Evolutionary conservation across 805 yeast species (phyloP).

Genomic region (Starmerella vitae): DNA sequence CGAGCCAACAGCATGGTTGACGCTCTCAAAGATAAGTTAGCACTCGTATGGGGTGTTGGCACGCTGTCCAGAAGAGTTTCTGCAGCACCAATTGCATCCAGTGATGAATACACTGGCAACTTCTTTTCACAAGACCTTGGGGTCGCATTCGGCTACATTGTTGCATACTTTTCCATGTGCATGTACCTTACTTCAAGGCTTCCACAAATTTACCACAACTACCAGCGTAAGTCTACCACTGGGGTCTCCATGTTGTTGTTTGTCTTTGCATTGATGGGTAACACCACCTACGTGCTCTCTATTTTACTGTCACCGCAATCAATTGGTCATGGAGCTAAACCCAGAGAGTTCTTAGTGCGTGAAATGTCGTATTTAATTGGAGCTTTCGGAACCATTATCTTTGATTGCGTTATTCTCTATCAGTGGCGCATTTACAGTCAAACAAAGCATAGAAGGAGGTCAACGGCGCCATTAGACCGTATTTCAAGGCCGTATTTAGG

Average conservation of each 20-base stretch:
- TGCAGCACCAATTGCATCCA: background rate
- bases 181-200: conserved; percentile 66
- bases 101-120: background rate
- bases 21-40: background rate
- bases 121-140: background rate
- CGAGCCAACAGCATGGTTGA: background rate
- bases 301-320: conserved; percentile 44
- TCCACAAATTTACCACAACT: conserved; percentile 75
- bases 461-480: conserved; percentile 11
- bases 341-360: conserved; percentile 40
- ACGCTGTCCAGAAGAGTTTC: background rate
- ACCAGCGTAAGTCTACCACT: conserved; percentile 63
- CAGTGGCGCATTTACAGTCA: conserved; percentile 21
- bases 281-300: conserved; percentile 60
- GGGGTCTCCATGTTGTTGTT: conserved; percentile 76
- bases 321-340: conserved; percentile 31
- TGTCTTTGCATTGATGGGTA: conserved; percentile 65
- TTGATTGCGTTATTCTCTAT: conserved; percentile 42
- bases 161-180: conserved; percentile 70
- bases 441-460: conserved; percentile 8
- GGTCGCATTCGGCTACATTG: conserved; percentile 30
- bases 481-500: conserved; percentile 16
- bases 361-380: conserved; percentile 79
- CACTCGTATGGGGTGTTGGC: background rate
- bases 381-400: conserved; percentile 68